phyloP scores from a whole-genome alignment of 2,329 filamentous ascomycete species.

The Elsinoe fawcettii region DNA sequence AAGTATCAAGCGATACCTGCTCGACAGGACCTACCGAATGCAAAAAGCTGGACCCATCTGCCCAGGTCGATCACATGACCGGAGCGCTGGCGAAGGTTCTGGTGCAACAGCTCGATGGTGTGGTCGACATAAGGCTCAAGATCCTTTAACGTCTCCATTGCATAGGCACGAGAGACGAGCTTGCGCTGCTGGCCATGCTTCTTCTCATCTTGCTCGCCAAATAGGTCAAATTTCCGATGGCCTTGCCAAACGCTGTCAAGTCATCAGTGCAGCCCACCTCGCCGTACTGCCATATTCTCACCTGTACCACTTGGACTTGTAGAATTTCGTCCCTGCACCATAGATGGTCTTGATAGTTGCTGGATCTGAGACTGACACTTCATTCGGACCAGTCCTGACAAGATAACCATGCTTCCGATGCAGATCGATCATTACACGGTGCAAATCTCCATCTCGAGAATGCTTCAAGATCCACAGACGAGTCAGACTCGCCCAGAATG shows the following conservation, averaged over 20 bases:
- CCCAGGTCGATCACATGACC: constrained; percentile 29
- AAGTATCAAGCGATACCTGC: not conserved
- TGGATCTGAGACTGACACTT: constrained; percentile 26
- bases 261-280: not conserved
- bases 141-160: constrained; percentile 32
- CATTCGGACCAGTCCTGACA: constrained; percentile 28
- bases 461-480: constrained; percentile 28
- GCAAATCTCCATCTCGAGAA: constrained; percentile 28
- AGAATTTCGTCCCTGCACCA: constrained; percentile 34
- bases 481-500: constrained; percentile 23
- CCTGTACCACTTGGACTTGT: constrained; percentile 36
- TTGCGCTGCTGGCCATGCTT: constrained; percentile 31
- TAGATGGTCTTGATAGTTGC: constrained; percentile 28
- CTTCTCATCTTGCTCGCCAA: constrained; percentile 32
- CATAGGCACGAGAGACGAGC: constrained; percentile 31
- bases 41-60: constrained; percentile 35
- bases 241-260: constrained; percentile 30
- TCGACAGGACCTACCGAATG: too few relatives aligned
- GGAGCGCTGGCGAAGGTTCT: constrained; percentile 26
- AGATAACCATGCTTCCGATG: constrained; percentile 27
- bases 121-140: constrained; percentile 36
- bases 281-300: not conserved
- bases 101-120: constrained; percentile 30
- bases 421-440: constrained; percentile 24
- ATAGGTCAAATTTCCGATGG: constrained; percentile 34